A percentile compares a stretch with the other conserved stretches of the same genome.
Conservation (phyloP, 75 land plant species). For the Picea glauca region DNA sequence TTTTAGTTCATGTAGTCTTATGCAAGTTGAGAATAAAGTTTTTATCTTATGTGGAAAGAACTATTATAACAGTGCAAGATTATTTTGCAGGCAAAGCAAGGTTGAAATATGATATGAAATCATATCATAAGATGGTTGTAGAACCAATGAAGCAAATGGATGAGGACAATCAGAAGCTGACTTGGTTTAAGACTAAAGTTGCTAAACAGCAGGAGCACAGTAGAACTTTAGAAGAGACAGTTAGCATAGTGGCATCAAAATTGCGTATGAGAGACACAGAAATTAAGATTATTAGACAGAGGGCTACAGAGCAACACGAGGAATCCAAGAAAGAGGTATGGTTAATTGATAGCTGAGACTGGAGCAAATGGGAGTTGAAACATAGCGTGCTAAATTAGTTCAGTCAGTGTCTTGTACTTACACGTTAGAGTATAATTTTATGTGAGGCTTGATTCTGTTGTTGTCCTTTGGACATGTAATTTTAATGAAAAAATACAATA, state of each 20-base stretch:
- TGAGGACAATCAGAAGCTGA: slow-evolving; percentile 64
- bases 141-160: slow-evolving; percentile 68
- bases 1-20: neutral
- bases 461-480: too few relatives aligned
- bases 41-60: neutral
- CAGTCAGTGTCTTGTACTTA: too few relatives aligned
- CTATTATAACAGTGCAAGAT: neutral
- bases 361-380: too few relatives aligned
- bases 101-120: slow-evolving; percentile 69
- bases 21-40: slow-evolving; percentile 5
- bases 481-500: too few relatives aligned
- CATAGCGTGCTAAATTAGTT: too few relatives aligned
- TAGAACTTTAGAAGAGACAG: slow-evolving; percentile 50
- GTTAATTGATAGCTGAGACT: too few relatives aligned
- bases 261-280: slow-evolving; percentile 49
- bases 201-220: slow-evolving; percentile 34
- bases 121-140: slow-evolving; percentile 68
- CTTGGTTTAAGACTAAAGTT: slow-evolving; percentile 34
- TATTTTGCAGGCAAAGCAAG: slow-evolving; percentile 57
- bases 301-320: slow-evolving; percentile 52
- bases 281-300: slow-evolving; percentile 38
- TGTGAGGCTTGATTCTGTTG: too few relatives aligned
- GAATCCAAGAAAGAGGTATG: slow-evolving; percentile 61
- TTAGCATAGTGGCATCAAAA: slow-evolving; percentile 34
- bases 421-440: too few relatives aligned